A percentile compares a stretch with the other conserved stretches of the same genome.
Evolutionary conservation across 192 early-diverging fungal genomes (phyloP).

Genomic region (Chytriomyces sp.): DNA sequence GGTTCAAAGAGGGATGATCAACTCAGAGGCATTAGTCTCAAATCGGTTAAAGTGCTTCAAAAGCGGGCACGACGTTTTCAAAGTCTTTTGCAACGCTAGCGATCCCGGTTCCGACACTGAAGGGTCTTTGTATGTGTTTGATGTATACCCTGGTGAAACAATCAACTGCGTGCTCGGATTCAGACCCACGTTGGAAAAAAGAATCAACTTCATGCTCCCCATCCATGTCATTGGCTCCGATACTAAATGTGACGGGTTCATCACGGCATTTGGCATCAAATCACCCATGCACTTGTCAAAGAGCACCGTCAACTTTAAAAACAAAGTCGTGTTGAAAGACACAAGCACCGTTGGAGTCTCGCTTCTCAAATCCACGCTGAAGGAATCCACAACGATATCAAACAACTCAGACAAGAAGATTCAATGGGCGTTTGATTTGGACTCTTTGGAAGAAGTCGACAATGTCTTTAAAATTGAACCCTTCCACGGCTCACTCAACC

Average conservation of each 20-base stretch:
- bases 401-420: constrained; percentile 40
- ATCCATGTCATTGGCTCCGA: constrained; percentile 38
- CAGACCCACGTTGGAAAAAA: constrained; percentile 27
- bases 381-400: constrained; percentile 47
- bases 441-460: constrained; percentile 42
- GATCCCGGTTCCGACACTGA: background rate
- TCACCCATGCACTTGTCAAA: constrained; percentile 48
- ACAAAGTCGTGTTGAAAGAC: constrained; percentile 52
- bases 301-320: constrained; percentile 49
- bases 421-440: constrained; percentile 54
- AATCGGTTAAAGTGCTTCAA: background rate
- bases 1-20: constrained; percentile 2
- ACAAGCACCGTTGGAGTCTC: constrained; percentile 35
- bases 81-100: background rate
- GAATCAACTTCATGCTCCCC: constrained; percentile 33
- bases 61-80: constrained; percentile 21
- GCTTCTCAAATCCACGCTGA: constrained; percentile 38
- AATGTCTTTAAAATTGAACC: constrained; percentile 56
- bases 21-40: background rate
- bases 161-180: constrained; percentile 34
- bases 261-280: constrained; percentile 41
- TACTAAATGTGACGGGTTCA: background rate
- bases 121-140: constrained; percentile 46
- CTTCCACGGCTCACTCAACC: constrained; percentile 37
- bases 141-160: constrained; percentile 39